Evolutionary conservation across 2,329 filamentous ascomycete genomes (phyloP), one percentile per base, ranked within the genome.

Genomic region (Tolypocladium inflatum): DNA sequence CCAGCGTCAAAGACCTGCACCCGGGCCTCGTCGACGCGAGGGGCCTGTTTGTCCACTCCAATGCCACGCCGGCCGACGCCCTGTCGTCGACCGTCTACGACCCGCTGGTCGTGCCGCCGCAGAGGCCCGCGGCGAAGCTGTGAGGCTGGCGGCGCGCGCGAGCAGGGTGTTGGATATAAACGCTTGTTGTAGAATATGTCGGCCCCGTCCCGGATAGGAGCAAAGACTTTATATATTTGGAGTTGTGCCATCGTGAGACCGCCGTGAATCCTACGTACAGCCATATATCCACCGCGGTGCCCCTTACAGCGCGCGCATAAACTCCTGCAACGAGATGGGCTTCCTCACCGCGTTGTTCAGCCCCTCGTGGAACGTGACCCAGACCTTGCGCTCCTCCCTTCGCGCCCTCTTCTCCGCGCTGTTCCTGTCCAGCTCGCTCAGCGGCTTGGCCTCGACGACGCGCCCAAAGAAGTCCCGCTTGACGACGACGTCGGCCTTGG

Each of bases 291-390:
- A 19, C 33, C 19, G 30, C 19, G 30, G 3, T 21, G 48, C 41
- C 43, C 17, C 33, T 55, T 72, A 88, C 59, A 91, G 67, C 3
- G 83, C 86, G 58, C 77, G 79, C 78, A 96, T 74, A 65, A 97
- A 82, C 71, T 96, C 92, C 61, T 83, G 80, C 70, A 96, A 71
- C 10, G 89, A 89, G 61, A 97, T 85, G 2, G 91, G 90, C 71
- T 96, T 96, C 71, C 89, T 81, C 60, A 97, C 92, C 13, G 92
- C 92, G 78, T 97, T 96, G 58, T 91, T 94, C 69, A 91, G 86
- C 0, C 92, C 92, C 74, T 97, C 92, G 67, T 96, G 86, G 71
- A 86, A 97, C 62, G 85, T 93, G 48, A 96, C 85, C 91, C 91
- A 96, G 4, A 92, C 88, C 65, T 87, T 79, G 11, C 66, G 83